Base-by-base conservation (phyloP, 768 basidiomycete species). In the Mycena galericulata region DNA sequence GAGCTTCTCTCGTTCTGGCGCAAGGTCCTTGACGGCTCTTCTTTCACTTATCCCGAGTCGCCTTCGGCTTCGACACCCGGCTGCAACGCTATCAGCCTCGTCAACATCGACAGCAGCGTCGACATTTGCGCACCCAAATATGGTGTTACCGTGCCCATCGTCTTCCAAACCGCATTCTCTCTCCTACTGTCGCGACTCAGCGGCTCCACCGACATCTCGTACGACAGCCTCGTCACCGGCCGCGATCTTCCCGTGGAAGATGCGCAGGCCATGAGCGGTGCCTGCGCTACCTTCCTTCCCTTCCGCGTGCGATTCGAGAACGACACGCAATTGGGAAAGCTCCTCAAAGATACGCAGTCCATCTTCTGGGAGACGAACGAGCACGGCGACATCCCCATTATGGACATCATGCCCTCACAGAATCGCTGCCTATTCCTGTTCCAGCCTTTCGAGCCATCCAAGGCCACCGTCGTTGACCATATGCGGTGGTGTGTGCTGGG, bases 321-420 rank as follows among this genome's bases (percentile, higher is more conserved):
- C 6, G 20, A 58, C n/a, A 50, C 38, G 41, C 32, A 22, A 26
- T 26, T 65, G 8, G 32, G 46, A 26, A 29, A 34, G 20, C 45
- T 43, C 57, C 27, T 62, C 10, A 51, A 47, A 30, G 22, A 27
- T 24, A 65, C 64, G 40, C 64, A 59, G 56, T 5, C 64, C 15
- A 40, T 65, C 36, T 65, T 65, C 27, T 65, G 64, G 55, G 54
- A 65, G 54, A 55, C 62, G 30, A 55, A 43, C 36, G 62, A 64
- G 30, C 45, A 55, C 62, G 62, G 49, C n/a, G 54, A 41, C 50
- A 50, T 64, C 41, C 29, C 45, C 10, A 41, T 64, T 22, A n/a
- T 49, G 20, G 62, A 59, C 29, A 59, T 59, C 29, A 18, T 59
- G 32, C 38, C 57, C 9, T 24, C 40, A 32, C 36, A 15, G 4